Base-by-base conservation (phyloP, 1,284 basidiomycete genomes). In the Naganishia sp. region DNA sequence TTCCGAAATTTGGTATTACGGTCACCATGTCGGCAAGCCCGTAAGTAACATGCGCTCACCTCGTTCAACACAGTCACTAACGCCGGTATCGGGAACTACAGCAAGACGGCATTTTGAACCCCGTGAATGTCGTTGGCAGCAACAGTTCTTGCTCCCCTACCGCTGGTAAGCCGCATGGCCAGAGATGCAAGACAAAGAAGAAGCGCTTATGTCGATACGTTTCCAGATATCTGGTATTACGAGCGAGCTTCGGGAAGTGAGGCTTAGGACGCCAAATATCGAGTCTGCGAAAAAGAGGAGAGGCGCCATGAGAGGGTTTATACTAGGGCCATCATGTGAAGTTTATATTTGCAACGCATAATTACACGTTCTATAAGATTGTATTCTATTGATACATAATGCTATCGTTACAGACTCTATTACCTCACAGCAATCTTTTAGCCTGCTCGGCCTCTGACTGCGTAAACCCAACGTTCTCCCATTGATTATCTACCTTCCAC, bases 1-100 rank as follows among this genome's bases (percentile, higher is more conserved):
- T n/a, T 39, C 45, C 31, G 71, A 72, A 65, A 65, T 75, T 11
- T 74, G 74, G 74, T 75, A 74, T 65, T 73, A 72, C 65, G 63
- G 72, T 13, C 72, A 75, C 58, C 68, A 70, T 28, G 69, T 73
- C 15, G 74, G 74, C 21, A 62, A 69, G 70, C 21, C 70, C 69
- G 58, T 61, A 25, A 28, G 60, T 69, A 70, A 13, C 67, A 63
- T 25, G 55, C 23, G 32, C 35, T 1, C 17, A 15, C 46, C 6
- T 17, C 18, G 6, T 31, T 23, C 13, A 17, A 43, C n/a, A 7
- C 21, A 10, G 7, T n/a, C 17, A 39, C 57, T 46, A n/a, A 50
- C 6, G 13, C 50, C 39, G 15, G 32, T 50, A 13, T 17, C 25
- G n/a, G 10, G n/a, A 4, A n/a, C 32, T 42, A 18, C 21, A 61